phyloP scores from a whole-genome alignment of 306 rosid species.

The Casuarina equisetifolia region DNA sequence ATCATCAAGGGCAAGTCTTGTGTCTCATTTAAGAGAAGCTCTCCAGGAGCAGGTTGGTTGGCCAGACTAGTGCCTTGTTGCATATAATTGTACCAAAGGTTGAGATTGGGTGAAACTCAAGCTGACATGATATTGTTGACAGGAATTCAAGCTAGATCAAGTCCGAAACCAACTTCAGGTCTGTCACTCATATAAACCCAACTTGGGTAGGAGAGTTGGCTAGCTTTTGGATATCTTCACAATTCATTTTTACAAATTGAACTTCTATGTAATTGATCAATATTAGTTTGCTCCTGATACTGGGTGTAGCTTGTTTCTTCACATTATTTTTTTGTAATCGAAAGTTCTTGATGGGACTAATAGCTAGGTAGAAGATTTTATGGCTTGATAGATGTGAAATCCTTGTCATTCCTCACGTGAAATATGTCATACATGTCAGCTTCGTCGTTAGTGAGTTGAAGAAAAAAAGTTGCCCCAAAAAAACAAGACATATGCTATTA shows the following conservation, averaged over 20 bases:
- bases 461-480: neutral
- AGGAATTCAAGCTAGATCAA: constrained; percentile 92
- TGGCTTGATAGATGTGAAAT: neutral
- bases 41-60: constrained; percentile 85
- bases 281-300: neutral
- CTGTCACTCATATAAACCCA: constrained; percentile 32
- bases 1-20: constrained; percentile 78
- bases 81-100: neutral
- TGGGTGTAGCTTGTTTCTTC: neutral
- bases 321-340: neutral
- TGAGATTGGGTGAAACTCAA: constrained; percentile 17
- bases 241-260: constrained; percentile 4
- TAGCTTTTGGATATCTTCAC: constrained; percentile 6
- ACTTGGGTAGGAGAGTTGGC: constrained; percentile 3
- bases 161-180: constrained; percentile 91
- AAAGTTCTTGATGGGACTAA: neutral
- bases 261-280: neutral
- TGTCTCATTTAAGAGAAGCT: constrained; percentile 83
- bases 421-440: neutral
- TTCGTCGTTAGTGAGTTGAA: neutral
- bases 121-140: constrained; percentile 35
- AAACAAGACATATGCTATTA: neutral
- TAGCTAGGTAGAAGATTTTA: neutral
- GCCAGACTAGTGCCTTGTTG: constrained; percentile 5
- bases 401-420: neutral